Conservation (phyloP, 176 grass and related monocot species). For the Thalia dealbata region DNA sequence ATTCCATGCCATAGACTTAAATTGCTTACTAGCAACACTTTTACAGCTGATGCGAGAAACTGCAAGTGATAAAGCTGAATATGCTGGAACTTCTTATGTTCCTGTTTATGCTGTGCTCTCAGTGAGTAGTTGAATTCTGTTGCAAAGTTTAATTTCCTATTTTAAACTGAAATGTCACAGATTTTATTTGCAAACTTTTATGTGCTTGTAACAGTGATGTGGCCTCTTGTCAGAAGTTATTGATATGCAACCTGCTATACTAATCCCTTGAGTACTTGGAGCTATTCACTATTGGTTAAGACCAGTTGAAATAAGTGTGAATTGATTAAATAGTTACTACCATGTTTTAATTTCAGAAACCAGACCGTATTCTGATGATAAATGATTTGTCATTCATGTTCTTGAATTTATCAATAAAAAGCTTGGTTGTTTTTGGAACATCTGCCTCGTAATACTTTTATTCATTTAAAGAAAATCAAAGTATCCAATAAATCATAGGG, state of each 20-base stretch:
- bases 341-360: not conserved
- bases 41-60: slow-evolving; percentile 45
- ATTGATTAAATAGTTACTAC: not conserved
- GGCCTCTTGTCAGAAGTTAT: too few species aligned
- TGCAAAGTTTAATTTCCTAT: slow-evolving; percentile 10
- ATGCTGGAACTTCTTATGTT: slow-evolving; percentile 66
- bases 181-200: not conserved
- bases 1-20: not conserved
- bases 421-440: too few species aligned
- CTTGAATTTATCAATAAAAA: too few species aligned
- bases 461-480: too few species aligned
- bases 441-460: too few species aligned
- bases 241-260: too few species aligned
- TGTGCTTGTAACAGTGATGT: too few species aligned
- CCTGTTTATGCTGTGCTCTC: slow-evolving; percentile 66
- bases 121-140: slow-evolving; percentile 35
- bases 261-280: too few species aligned
- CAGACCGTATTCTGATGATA: not conserved
- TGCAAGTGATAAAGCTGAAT: slow-evolving; percentile 41
- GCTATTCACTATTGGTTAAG: not conserved
- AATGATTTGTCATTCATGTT: too few species aligned
- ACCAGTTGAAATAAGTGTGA: not conserved
- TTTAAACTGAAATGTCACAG: not conserved
- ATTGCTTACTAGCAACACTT: slow-evolving; percentile 22
- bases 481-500: too few species aligned